Conservation (phyloP, 495 filamentous ascomycete genomes). For the Aspergillus heteromorphus region DNA sequence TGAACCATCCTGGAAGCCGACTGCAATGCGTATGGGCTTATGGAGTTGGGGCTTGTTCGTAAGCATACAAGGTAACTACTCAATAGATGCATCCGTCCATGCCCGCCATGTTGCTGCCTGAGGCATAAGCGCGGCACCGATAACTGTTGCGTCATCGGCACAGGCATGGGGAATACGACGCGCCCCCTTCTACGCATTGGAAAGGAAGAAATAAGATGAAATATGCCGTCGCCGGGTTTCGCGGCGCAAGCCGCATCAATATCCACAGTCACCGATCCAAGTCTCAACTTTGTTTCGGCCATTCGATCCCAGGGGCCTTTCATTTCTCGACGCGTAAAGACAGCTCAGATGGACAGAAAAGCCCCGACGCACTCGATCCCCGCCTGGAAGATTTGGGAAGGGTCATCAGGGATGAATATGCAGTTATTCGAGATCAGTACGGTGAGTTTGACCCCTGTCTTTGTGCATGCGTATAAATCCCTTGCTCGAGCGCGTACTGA, state of each 20-base stretch:
- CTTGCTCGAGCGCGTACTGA: background rate
- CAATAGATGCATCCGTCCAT: too few species aligned
- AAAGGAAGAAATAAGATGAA: conserved; percentile 16
- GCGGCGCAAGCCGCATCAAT: background rate
- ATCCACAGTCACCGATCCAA: background rate
- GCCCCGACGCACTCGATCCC: conserved; percentile 41
- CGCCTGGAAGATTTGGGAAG: conserved; percentile 58
- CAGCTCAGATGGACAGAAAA: conserved; percentile 6
- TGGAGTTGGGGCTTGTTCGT: background rate
- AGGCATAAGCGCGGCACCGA: background rate
- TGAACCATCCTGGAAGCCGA: background rate
- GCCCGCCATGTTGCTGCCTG: background rate
- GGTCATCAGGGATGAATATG: conserved; percentile 74
- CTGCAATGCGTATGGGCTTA: background rate
- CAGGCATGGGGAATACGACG: background rate
- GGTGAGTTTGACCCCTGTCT: conserved; percentile 37
- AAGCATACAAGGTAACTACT: too few species aligned
- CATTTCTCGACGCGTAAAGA: conserved; percentile 5
- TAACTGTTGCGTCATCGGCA: background rate
- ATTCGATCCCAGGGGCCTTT: conserved; percentile 8
- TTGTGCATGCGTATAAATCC: too few species aligned
- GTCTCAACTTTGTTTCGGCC: background rate
- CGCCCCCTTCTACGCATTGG: background rate
- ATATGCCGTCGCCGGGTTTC: conserved; percentile 11
- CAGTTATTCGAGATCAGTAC: conserved; percentile 63